Conservation (phyloP, 768 basidiomycete species). For the Lactarius vividus region DNA sequence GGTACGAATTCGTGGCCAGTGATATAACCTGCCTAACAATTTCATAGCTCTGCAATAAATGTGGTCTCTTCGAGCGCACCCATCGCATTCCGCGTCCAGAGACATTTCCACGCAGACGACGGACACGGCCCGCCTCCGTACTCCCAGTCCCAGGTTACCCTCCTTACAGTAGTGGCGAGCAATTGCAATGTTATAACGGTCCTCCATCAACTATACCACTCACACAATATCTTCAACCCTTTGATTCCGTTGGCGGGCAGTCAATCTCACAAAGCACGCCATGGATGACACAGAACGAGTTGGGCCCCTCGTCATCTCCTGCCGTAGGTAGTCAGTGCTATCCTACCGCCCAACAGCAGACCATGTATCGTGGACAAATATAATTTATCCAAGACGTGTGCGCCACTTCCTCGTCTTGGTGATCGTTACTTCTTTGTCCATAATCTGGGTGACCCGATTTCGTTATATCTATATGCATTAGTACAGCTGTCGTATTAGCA, state of each 20-base stretch:
- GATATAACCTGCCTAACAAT: not conserved
- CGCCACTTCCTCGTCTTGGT: not conserved
- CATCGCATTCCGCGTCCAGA: slow-evolving; percentile 66
- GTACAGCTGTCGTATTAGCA: not conserved
- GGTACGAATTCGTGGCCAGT: slow-evolving; percentile 30
- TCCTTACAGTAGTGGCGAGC: not conserved
- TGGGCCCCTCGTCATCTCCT: not conserved
- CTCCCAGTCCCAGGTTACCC: not conserved
- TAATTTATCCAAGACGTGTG: no score
- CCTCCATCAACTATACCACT: not conserved
- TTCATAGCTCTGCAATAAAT: slow-evolving; percentile 47
- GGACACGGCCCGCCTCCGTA: not conserved
- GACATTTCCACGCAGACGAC: slow-evolving; percentile 12
- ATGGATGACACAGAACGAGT: not conserved
- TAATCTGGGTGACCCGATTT: not conserved
- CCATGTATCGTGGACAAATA: not conserved
- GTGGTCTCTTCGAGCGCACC: slow-evolving; percentile 76
- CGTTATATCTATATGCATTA: not conserved
- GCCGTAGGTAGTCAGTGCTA: not conserved
- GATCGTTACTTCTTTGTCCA: not conserved
- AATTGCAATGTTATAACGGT: not conserved
- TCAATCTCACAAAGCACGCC: not conserved
- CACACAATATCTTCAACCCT: not conserved
- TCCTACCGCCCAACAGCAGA: not conserved
- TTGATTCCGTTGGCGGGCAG: not conserved